Conservation (phyloP, 164 flowering plant species). For the Liquidambar formosana region DNA sequence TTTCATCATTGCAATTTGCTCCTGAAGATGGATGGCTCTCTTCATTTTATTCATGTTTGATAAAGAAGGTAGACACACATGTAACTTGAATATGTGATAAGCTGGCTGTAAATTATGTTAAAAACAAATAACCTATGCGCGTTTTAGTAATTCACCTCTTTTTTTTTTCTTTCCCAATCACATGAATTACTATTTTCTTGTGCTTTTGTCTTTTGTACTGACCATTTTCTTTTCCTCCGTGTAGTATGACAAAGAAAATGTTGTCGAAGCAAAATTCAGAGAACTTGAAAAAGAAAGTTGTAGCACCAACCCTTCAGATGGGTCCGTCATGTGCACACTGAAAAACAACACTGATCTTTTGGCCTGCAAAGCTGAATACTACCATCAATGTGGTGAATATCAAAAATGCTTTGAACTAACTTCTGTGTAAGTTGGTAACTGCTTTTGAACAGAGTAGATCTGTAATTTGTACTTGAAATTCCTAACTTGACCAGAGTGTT, state of each 20-base stretch:
- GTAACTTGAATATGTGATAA: conserved; percentile 1
- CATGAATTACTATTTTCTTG: neutral
- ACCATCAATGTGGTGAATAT: conserved; percentile 94
- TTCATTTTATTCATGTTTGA: conserved; percentile 85
- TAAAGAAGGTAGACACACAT: conserved; percentile 63
- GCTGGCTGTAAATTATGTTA: too few species aligned
- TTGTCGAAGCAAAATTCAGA: conserved; percentile 77
- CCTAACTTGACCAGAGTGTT: neutral
- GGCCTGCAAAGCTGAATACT: conserved; percentile 98
- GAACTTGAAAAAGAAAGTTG: conserved; percentile 70
- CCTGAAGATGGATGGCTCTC: conserved; percentile 91
- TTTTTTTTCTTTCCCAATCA: neutral
- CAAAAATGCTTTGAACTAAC: conserved; percentile 95
- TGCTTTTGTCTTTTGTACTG: neutral
- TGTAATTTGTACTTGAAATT: conserved; percentile 3
- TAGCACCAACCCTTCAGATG: conserved; percentile 36
- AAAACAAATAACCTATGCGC: too few species aligned
- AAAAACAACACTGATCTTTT: conserved; percentile 83
- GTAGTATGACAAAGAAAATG: conserved; percentile 82
- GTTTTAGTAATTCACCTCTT: too few species aligned
- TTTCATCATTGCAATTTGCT: conserved; percentile 76
- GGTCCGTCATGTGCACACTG: conserved; percentile 51
- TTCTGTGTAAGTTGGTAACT: conserved; percentile 54
- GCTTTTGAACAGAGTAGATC: conserved; percentile 1
- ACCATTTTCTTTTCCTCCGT: conserved; percentile 12